Evolutionary conservation across 768 basidiomycete species (phyloP).

Genomic region (Scleroderma bovista): DNA sequence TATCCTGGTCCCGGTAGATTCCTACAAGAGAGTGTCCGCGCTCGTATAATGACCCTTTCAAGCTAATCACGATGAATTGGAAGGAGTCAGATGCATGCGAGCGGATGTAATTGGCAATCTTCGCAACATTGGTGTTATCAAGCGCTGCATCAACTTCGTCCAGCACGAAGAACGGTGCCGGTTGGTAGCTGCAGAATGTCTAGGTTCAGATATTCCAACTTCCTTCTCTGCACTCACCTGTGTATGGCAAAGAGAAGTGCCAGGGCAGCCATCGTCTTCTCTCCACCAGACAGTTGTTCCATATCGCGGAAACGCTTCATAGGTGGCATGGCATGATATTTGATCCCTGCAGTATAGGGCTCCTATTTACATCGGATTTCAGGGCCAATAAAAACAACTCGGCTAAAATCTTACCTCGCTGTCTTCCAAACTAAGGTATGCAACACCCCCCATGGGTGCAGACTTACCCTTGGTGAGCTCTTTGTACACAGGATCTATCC

Average conservation of each 20-base stretch:
- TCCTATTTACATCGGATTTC: constrained; percentile 42
- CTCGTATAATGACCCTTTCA: constrained; percentile 92
- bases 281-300: constrained; percentile 97
- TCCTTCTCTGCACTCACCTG: constrained; percentile 45
- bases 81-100: constrained; percentile 77
- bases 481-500: constrained; percentile 95
- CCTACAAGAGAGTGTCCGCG: constrained; percentile 87
- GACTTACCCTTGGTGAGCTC: constrained; percentile 95
- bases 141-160: constrained; percentile 98
- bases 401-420: constrained; percentile 64
- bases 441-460: constrained; percentile 92
- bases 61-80: constrained; percentile 96
- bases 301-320: constrained; percentile 99
- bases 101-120: constrained; percentile 90
- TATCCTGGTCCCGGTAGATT: constrained; percentile 90
- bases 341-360: constrained; percentile 85
- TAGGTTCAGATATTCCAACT: neutral
- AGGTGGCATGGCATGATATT: constrained; percentile 99
- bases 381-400: constrained; percentile 8
- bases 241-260: constrained; percentile 96
- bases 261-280: constrained; percentile 98
- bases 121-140: constrained; percentile 97
- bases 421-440: constrained; percentile 93
- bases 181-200: constrained; percentile 68
- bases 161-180: constrained; percentile 96